Base-by-base conservation (phyloP, 148 eudicot species). In the Rhododendron williamsianum region DNA sequence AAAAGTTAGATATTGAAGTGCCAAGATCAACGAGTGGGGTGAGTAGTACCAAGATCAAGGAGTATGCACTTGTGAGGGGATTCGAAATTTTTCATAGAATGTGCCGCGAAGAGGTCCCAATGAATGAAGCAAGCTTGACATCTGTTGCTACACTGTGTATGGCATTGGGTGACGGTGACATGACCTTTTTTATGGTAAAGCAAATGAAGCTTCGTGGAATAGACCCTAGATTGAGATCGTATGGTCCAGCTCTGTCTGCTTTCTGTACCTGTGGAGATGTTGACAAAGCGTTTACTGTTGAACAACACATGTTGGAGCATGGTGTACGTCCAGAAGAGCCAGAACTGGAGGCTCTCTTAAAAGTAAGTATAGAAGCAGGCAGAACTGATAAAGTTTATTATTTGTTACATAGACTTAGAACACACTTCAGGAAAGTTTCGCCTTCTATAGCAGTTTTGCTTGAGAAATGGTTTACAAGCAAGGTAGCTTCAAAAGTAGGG, bases 121-220 rank as follows among this genome's bases (percentile, higher is more conserved):
- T 96, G 93, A 96, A 94, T 84, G 98, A 96, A 91, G 96, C 98
- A 52, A 90, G 93, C 73, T 86, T 96, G 87, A 96, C 98, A 54
- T 93, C 98, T 76, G 91, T 93, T 85, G 98, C 98, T 83, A 91
- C 96, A 89, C 92, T 96, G 98, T 93, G 95, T 46, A 92, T 93
- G 91, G 91, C 94, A 19, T 87, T 92, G 92, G 95, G 94, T 41
- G 87, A 94, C 74, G 98, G 98, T 74, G 94, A 96, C 81, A 94
- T 91, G 95, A 98, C 98, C 41, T 96, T 96, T 87, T 92, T 94
- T 65, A 90, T 89, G 88, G 93, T 96, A 60, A 94, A 94, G 87
- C 89, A 94, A 85, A 96, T 96, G 96, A 91, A 92, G 76, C 92
- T 80, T 76, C 78, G 89, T 83, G 96, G 94, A 46, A 91, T 96